A percentile compares a stretch with the other conserved stretches of the same genome.
Conservation (phyloP, 2,329 filamentous ascomycete genomes). For the Ceratocystis alfenasii region DNA sequence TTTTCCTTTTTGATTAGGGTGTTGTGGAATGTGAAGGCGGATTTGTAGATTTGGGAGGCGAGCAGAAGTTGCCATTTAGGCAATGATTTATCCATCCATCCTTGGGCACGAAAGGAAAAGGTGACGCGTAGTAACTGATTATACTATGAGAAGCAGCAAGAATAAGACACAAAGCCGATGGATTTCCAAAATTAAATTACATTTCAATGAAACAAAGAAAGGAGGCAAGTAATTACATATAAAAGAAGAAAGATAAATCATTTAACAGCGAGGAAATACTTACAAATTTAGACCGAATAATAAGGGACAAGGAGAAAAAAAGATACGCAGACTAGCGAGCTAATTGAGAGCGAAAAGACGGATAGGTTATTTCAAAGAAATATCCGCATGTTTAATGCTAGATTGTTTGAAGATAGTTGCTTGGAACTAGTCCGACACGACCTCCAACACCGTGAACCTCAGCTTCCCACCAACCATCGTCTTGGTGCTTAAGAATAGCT, state of each 20-base stretch:
- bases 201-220: too few species aligned
- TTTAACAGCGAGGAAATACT: neutral
- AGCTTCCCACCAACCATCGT: conserved; percentile 99
- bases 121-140: too few species aligned
- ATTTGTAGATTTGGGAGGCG: neutral
- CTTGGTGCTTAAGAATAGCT: conserved; percentile 78
- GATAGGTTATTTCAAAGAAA: neutral
- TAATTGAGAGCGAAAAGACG: neutral
- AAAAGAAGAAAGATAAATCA: too few species aligned
- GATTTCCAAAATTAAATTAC: too few species aligned
- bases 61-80: neutral
- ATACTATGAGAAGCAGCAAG: too few species aligned
- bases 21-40: neutral
- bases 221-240: too few species aligned
- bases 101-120: too few species aligned
- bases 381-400: conserved; percentile 2
- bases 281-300: neutral
- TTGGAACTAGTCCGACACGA: conserved; percentile 50
- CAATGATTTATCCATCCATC: neutral
- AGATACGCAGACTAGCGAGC: neutral
- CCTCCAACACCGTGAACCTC: conserved; percentile 64
- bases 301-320: neutral
- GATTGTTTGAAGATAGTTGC: conserved; percentile 50
- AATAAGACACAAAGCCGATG: too few species aligned
- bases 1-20: neutral